phyloP scores from a whole-genome alignment of 2,329 filamentous ascomycete genomes.

The Cordyceps pruinosa region DNA sequence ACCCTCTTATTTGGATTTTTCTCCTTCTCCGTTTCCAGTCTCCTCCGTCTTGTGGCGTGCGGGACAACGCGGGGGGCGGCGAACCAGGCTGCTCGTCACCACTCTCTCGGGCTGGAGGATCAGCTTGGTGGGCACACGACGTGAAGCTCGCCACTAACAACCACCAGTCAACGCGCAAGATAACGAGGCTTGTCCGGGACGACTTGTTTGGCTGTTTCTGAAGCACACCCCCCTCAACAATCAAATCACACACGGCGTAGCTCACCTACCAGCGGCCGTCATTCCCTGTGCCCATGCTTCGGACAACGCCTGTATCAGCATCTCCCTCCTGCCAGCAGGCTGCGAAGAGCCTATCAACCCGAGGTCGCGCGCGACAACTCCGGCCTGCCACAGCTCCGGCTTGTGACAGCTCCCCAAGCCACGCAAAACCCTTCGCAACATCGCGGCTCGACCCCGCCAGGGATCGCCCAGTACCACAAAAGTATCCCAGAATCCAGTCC shows the following conservation, averaged over 20 bases:
- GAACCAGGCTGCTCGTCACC: background rate
- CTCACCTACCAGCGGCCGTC: background rate
- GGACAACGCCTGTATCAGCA: background rate
- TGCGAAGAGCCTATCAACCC: background rate
- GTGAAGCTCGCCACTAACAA: background rate
- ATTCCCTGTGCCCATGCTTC: background rate
- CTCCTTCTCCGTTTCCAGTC: background rate
- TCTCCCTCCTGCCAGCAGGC: too few species aligned
- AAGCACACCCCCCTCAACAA: background rate
- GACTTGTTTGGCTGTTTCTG: background rate
- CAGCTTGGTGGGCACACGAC: constrained; percentile 4
- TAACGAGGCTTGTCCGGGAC: background rate
- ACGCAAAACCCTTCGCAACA: background rate
- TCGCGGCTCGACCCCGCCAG: background rate
- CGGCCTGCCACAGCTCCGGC: background rate
- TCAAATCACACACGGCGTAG: background rate
- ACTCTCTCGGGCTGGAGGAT: background rate
- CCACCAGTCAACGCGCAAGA: background rate
- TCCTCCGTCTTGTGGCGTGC: background rate
- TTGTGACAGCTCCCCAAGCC: background rate
- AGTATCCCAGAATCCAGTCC: background rate
- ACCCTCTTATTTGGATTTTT: background rate
- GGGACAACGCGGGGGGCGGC: constrained; percentile 3
- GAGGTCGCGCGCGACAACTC: too few species aligned
- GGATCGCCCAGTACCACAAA: background rate